phyloP scores from a whole-genome alignment of 352 stramenopile species.

The Phytophthora agathidicida region DNA sequence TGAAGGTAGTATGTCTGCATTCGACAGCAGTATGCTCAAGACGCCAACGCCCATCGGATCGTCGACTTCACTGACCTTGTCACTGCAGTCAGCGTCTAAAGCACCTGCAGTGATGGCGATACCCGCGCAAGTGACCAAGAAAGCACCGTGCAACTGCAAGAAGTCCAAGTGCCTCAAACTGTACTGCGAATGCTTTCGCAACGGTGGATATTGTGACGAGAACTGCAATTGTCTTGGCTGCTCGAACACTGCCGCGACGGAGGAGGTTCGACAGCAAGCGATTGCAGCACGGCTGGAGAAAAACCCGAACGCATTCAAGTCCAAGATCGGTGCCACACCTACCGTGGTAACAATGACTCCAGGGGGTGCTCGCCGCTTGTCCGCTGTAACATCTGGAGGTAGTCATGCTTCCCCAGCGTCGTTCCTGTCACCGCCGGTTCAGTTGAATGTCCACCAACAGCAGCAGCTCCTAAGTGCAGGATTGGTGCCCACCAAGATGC shows the following conservation, averaged over 20 bases:
- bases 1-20: constrained; percentile 4
- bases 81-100: constrained; percentile 32
- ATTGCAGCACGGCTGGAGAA: constrained; percentile 92
- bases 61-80: constrained; percentile 23
- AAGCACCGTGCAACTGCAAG: constrained; percentile 95
- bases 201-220: constrained; percentile 90
- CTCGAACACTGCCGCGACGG: constrained; percentile 87
- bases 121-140: constrained; percentile 40
- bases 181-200: constrained; percentile 96
- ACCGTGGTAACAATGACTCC: constrained; percentile 10
- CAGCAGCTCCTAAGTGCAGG: constrained; percentile 23
- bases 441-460: constrained; percentile 14
- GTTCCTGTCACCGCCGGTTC: constrained; percentile 35
- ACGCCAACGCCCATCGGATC: constrained; percentile 33
- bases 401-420: constrained; percentile 11
- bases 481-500: constrained; percentile 66
- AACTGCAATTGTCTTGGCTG: constrained; percentile 94
- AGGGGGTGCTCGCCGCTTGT: constrained; percentile 17
- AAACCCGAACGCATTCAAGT: constrained; percentile 96
- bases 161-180: constrained; percentile 98
- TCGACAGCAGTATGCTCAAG: constrained; percentile 24
- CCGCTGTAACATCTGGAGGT: constrained; percentile 8
- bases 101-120: constrained; percentile 5
- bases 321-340: constrained; percentile 89
- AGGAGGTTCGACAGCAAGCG: constrained; percentile 74